phyloP scores from a whole-genome alignment of 2,329 filamentous ascomycete species.

The Clarireedia paspali region DNA sequence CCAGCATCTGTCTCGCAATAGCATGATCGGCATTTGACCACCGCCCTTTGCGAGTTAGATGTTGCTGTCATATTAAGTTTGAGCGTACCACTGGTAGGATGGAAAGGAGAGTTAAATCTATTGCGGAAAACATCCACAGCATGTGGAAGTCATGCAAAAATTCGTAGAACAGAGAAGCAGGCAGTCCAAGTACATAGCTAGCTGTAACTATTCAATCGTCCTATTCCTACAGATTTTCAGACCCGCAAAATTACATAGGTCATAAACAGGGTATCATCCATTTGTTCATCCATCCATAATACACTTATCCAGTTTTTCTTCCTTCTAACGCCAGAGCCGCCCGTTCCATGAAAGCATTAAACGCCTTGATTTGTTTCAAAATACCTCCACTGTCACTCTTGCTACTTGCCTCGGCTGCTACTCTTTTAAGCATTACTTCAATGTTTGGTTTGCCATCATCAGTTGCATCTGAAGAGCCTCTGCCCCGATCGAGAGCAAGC shows the following conservation, averaged over 20 bases:
- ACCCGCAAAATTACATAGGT: not conserved
- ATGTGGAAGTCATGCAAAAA: too few relatives aligned
- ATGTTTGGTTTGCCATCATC: constrained; percentile 46
- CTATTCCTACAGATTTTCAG: too few relatives aligned
- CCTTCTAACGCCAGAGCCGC: constrained; percentile 48
- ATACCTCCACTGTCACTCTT: constrained; percentile 42
- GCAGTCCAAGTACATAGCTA: too few relatives aligned
- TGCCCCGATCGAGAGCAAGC: constrained; percentile 43
- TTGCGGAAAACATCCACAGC: too few relatives aligned
- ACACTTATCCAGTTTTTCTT: constrained; percentile 8
- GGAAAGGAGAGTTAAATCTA: too few relatives aligned
- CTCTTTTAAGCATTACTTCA: constrained; percentile 47
- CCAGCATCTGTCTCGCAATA: too few relatives aligned
- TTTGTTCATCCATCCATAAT: not conserved
- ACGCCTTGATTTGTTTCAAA: constrained; percentile 49
- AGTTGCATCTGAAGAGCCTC: constrained; percentile 40
- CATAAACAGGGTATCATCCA: constrained; percentile 5
- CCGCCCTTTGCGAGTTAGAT: too few relatives aligned
- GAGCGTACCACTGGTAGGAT: too few relatives aligned
- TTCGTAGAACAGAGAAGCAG: too few relatives aligned
- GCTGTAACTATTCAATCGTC: too few relatives aligned
- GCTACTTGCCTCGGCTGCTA: constrained; percentile 46
- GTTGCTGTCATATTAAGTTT: too few relatives aligned
- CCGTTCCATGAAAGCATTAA: constrained; percentile 57
- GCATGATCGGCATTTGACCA: too few relatives aligned